phyloP scores from a whole-genome alignment of 257 asterid genomes.

The Forsythia suspensa region DNA sequence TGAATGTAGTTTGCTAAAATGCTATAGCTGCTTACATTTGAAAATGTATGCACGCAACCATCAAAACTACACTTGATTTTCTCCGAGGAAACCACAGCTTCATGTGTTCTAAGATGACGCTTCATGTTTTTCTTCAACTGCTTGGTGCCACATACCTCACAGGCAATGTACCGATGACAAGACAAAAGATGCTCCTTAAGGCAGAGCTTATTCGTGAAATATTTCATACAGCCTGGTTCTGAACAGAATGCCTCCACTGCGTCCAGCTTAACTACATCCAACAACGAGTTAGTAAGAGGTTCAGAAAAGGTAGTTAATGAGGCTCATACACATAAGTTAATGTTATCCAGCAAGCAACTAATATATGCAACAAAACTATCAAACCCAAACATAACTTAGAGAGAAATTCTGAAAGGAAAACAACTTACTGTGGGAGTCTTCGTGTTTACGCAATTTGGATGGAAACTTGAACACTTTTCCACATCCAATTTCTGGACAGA shows the following conservation, averaged over 20 bases:
- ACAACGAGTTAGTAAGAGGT: neutral
- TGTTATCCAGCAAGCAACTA: neutral
- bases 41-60: slow-evolving; percentile 61
- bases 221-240: slow-evolving; percentile 85
- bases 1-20: neutral
- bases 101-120: slow-evolving; percentile 75
- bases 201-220: slow-evolving; percentile 63
- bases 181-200: slow-evolving; percentile 69
- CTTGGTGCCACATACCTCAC: slow-evolving; percentile 73
- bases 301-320: neutral
- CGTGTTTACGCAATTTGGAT: slow-evolving; percentile 67
- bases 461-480: slow-evolving; percentile 71
- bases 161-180: slow-evolving; percentile 62
- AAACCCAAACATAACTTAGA: neutral
- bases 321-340: neutral
- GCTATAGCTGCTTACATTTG: slow-evolving; percentile 47
- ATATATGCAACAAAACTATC: neutral
- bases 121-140: slow-evolving; percentile 85
- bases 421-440: slow-evolving; percentile 73
- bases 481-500: slow-evolving; percentile 72
- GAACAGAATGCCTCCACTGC: slow-evolving; percentile 75
- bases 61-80: slow-evolving; percentile 55
- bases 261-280: slow-evolving; percentile 69
- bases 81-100: slow-evolving; percentile 32
- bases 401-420: neutral